Evolutionary conservation across 768 basidiomycete species (phyloP), one percentile per base, ranked within the genome.

Genomic region (Boletellus ananas): DNA sequence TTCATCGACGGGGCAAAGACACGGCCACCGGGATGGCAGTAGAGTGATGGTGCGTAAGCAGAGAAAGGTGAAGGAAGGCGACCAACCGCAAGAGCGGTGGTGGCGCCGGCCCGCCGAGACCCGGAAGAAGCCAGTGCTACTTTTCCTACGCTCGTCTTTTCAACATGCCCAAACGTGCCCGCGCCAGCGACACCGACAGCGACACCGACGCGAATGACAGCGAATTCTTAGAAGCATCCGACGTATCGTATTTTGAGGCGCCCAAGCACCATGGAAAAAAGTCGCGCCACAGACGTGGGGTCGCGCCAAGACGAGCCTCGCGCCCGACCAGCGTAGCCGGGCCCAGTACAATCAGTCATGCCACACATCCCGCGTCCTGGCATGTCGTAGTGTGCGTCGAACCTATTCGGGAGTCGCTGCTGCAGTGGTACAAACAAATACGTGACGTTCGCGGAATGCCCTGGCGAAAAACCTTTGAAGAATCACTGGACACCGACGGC

Each of bases 381-480:
- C 87, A 89, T 61, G 57, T 68, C 42, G 73, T 88, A 17, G 55
- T 60, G 6, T 34, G 38, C 4, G 64, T 76, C 16, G 66, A 59
- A 13, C 51, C 71, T 18, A 67, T 83, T 29, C 79, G 81, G 21
- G 52, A 61, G 45, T 74, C 79, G 10, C 70, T 90, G n/a, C 58
- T 78, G 18, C 45, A 52, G 44, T 97, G 93, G 93, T 97, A 85
- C 61, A 74, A 77, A 33, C 70, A 66, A 13, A 87, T 87, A 12
- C 82, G 81, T 51, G 74, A 79, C 34, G 70, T 69, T 18, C 79
- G 94, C 39, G 81, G 82, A 33, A 96, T 97, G 93, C 94, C 94
- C 1, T 96, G 94, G 94, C 77, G 94, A 47, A 92, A 88, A 64
- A 74, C 76, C 10, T 87, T 79, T 58, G 74, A 86, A 61, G 72